These are phyloP conservation scores for Penicillium sp. DNA, from an alignment of 2,329 filamentous ascomycete genomes.

Conservation along the genomic window DNA sequence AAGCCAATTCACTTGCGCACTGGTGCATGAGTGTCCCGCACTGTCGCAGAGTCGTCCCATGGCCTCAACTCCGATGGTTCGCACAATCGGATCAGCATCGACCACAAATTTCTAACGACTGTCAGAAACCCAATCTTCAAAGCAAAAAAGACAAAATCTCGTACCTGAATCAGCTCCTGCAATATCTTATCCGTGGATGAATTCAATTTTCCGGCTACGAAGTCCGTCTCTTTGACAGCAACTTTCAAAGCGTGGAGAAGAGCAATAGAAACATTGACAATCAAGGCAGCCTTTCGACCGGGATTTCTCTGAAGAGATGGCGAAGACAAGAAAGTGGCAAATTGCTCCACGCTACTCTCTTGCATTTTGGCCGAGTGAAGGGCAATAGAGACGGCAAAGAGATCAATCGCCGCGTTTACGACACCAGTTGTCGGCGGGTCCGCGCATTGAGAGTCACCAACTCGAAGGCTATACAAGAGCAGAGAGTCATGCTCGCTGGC, in stretches of 20 bases:
- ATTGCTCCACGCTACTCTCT: slow-evolving; percentile 90
- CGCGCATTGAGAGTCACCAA: slow-evolving; percentile 48
- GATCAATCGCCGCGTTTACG: slow-evolving; percentile 85
- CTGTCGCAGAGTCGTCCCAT: slow-evolving; percentile 77
- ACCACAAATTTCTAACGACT: slow-evolving; percentile 60
- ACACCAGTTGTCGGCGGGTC: slow-evolving; percentile 88
- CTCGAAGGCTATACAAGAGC: slow-evolving; percentile 59
- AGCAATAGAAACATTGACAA: slow-evolving; percentile 80
- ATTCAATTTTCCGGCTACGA: slow-evolving; percentile 66
- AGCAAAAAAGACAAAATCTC: slow-evolving; percentile 26
- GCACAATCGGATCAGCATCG: slow-evolving; percentile 77
- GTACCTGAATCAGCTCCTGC: slow-evolving; percentile 68
- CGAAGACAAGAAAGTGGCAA: slow-evolving; percentile 81
- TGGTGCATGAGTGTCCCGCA: slow-evolving; percentile 84
- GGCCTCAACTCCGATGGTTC: slow-evolving; percentile 76
- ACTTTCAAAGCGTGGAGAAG: slow-evolving; percentile 76
- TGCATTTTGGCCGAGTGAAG: slow-evolving; percentile 86
- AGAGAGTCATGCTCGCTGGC: slow-evolving; percentile 87
- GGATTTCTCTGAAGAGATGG: slow-evolving; percentile 75
- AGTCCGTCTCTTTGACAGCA: slow-evolving; percentile 71
- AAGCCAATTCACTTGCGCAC: slow-evolving; percentile 80
- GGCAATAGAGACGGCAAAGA: slow-evolving; percentile 88
- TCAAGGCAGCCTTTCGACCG: slow-evolving; percentile 82
- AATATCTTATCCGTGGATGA: slow-evolving; percentile 68
- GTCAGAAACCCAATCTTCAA: neutral